Base-by-base conservation (phyloP, 352 stramenopile species). In the Globisporangium nodosum region DNA sequence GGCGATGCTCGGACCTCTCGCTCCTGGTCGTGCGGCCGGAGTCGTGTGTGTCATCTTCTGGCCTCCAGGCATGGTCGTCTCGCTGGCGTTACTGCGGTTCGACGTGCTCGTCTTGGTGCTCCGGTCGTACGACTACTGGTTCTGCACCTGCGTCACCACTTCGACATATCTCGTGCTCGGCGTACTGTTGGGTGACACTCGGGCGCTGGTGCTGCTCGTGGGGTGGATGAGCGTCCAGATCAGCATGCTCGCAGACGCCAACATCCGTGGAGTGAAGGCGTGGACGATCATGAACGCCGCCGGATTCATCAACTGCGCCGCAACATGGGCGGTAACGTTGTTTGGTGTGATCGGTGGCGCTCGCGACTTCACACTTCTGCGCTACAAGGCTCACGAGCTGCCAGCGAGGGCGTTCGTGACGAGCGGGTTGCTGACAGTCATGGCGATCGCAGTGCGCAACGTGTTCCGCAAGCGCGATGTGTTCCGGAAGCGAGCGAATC, bases 221-320 rank as follows among this genome's bases (percentile, higher is more conserved):
- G 24, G 27, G 4, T 61, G 56, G 37, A 16, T 49, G 1, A 48
- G 37, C 21, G 16, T 55, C 4, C 47, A 61, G 39, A 18, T 49
- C 16, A 61, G 50, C 37, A 40, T 61, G 30, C 20, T 60, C 33
- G 47, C 53, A 13, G 46, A 54, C 35, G 48, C 56, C 8, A 57
- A 39, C 12, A 57, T 58, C 35, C 55, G 35, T 11, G 33, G 21
- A 3, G 48, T 54, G 11, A 37, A 46, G 11, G 16, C 31, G 12
- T 49, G 46, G 46, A 24, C 24, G 33, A 37, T 54, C 3, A n/a
- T 60, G 7, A 54, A 60, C 33, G 30, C 54, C 2, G 20, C 48
- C 1, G 46, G 20, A 2, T 24, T 40, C 33, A n/a, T 61, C 13
- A 39, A 49, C 33, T 61, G 39, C 21, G 30, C 16, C 12, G 6